phyloP scores from a whole-genome alignment of 2,329 filamentous ascomycete genomes.

The Xylaria hypoxylon region DNA sequence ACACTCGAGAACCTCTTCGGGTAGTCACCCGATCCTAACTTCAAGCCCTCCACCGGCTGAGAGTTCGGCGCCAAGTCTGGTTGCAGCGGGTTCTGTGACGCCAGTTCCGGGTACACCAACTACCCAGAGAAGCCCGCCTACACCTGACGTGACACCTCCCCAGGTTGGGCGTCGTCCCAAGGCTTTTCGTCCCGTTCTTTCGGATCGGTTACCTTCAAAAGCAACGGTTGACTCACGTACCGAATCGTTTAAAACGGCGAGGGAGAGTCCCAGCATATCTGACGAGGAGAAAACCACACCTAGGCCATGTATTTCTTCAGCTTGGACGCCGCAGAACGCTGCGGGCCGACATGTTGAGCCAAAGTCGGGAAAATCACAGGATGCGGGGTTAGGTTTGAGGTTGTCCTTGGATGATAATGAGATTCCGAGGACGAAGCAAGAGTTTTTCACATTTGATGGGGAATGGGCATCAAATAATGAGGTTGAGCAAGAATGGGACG shows the following conservation, averaged over 20 bases:
- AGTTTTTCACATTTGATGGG: slow-evolving; percentile 69
- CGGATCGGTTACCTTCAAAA: slow-evolving; percentile 64
- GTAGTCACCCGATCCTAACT: slow-evolving; percentile 58
- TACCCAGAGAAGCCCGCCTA: slow-evolving; percentile 75
- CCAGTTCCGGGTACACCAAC: slow-evolving; percentile 68
- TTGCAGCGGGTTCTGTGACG: slow-evolving; percentile 54
- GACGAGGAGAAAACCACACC: slow-evolving; percentile 62
- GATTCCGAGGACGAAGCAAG: slow-evolving; percentile 59
- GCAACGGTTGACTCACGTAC: slow-evolving; percentile 70
- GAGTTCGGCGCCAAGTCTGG: slow-evolving; percentile 53
- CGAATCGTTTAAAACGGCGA: slow-evolving; percentile 79
- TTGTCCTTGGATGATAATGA: slow-evolving; percentile 56
- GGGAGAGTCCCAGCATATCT: slow-evolving; percentile 72
- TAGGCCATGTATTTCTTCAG: slow-evolving; percentile 55
- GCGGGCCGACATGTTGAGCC: slow-evolving; percentile 55
- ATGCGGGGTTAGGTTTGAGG: slow-evolving; percentile 58
- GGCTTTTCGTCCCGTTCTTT: slow-evolving; percentile 59
- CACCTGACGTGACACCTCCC: slow-evolving; percentile 80
- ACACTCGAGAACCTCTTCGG: slow-evolving; percentile 69
- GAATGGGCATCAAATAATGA: slow-evolving; percentile 65
- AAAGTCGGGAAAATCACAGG: slow-evolving; percentile 49
- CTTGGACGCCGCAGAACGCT: slow-evolving; percentile 59
- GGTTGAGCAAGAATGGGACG: slow-evolving; percentile 67
- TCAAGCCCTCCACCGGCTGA: slow-evolving; percentile 57
- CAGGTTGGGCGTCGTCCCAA: slow-evolving; percentile 60